phyloP scores from a whole-genome alignment of 768 basidiomycete species.

The Lactifluus subvellereus region DNA sequence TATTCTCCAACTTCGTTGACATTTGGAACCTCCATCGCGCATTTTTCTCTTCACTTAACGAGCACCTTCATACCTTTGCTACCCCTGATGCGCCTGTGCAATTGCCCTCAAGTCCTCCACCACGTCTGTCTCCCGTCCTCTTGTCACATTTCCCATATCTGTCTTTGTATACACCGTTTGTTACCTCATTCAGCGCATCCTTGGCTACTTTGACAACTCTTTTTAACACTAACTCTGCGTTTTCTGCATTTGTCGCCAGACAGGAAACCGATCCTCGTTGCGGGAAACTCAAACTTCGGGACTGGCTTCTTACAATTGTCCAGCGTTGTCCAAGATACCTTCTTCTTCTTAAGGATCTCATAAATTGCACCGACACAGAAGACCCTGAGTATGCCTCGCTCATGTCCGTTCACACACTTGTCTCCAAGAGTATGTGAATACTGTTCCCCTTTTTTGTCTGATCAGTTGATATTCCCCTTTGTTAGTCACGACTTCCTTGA shows the following conservation, averaged over 20 bases:
- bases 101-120: conserved; percentile 30
- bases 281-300: conserved; percentile 67
- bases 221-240: conserved; percentile 48
- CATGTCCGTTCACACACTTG: conserved; percentile 52
- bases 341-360: conserved; percentile 75
- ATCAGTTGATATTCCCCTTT: conserved; percentile 9
- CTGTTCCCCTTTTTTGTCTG: neutral
- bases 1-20: conserved; percentile 87
- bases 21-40: conserved; percentile 85
- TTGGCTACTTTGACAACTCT: conserved; percentile 53
- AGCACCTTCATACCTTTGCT: conserved; percentile 33
- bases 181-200: conserved; percentile 69
- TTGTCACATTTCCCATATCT: conserved; percentile 84
- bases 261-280: conserved; percentile 69
- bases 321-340: conserved; percentile 87
- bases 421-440: conserved; percentile 62
- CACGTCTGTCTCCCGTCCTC: conserved; percentile 53
- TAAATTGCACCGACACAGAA: conserved; percentile 55
- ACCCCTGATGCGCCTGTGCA: neutral
- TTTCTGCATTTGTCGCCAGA: conserved; percentile 54
- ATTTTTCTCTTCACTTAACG: conserved; percentile 57
- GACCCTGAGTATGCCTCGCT: conserved; percentile 65
- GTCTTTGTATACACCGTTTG: conserved; percentile 80
- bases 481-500: conserved; percentile 69
- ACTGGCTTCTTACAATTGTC: conserved; percentile 83